These are phyloP conservation scores for Porcisia hertigi DNA, from an alignment of 208 protist genomes.

Conservation along the genomic window DNA sequence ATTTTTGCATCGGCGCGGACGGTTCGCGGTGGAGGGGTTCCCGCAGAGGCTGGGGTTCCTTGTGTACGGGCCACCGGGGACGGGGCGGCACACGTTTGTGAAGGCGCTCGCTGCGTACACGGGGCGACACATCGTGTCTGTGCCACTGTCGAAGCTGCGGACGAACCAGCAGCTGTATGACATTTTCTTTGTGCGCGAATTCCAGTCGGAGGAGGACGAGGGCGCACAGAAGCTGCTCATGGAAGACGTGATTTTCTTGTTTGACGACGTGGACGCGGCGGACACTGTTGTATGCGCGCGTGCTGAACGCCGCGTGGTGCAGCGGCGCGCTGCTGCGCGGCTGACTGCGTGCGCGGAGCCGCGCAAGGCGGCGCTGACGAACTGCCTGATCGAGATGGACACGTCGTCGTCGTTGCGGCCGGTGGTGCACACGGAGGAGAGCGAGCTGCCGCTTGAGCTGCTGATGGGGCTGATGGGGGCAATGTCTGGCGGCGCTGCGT, in stretches of 20 bases:
- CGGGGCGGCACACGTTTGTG: constrained; percentile 97
- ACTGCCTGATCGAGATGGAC: constrained; percentile 28
- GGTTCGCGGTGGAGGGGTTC: constrained; percentile 85
- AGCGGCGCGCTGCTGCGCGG: constrained; percentile 21
- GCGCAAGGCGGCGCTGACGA: constrained; percentile 23
- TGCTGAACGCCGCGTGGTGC: constrained; percentile 36
- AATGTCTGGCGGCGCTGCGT: background rate
- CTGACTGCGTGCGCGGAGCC: constrained; percentile 24
- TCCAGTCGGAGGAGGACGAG: constrained; percentile 35
- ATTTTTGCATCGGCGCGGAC: constrained; percentile 70
- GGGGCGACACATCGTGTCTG: constrained; percentile 84
- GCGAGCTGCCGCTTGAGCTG: constrained; percentile 21
- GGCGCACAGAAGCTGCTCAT: constrained; percentile 40
- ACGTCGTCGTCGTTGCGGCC: constrained; percentile 29
- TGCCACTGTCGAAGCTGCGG: constrained; percentile 67
- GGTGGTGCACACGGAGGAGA: constrained; percentile 11
- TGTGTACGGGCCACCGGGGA: constrained; percentile 97
- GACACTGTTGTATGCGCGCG: constrained; percentile 74
- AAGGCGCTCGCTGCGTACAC: constrained; percentile 99
- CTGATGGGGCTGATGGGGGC: constrained; percentile 20
- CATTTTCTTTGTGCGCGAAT: constrained; percentile 79
- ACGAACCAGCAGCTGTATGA: constrained; percentile 92
- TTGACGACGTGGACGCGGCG: constrained; percentile 83
- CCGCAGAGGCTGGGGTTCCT: constrained; percentile 97
- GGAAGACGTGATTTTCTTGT: constrained; percentile 86